These are phyloP conservation scores for Hymenotorrendiella dingleyae DNA, from an alignment of 2,329 filamentous ascomycete genomes.

Conservation along the genomic window DNA sequence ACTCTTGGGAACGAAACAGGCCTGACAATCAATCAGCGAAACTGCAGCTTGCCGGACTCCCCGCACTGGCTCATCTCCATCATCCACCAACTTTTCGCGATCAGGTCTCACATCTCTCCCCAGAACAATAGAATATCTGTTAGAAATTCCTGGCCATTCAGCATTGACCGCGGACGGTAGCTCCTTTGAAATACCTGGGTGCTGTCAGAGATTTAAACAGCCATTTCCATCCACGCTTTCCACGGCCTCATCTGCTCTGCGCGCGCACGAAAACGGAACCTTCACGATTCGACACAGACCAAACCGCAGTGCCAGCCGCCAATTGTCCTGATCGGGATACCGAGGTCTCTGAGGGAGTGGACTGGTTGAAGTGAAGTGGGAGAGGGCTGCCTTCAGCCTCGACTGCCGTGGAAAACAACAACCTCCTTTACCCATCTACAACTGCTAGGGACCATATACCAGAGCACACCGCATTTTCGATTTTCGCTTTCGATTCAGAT, in stretches of 20 bases:
- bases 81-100: constrained; percentile 17
- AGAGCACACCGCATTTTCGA: too few relatives aligned
- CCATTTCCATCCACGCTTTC: constrained; percentile 9
- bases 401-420: constrained; percentile 9
- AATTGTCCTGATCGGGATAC: constrained; percentile 5
- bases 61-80: constrained; percentile 23
- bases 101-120: constrained; percentile 23
- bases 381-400: constrained; percentile 29
- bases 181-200: constrained; percentile 18
- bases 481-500: too few relatives aligned
- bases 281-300: constrained; percentile 4
- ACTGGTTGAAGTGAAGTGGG: constrained; percentile 20
- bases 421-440: too few relatives aligned
- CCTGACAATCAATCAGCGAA: constrained; percentile 17
- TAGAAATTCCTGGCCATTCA: constrained; percentile 20
- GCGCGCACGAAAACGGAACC: background rate
- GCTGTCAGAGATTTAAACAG: constrained; percentile 16
- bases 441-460: too few relatives aligned
- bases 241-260: constrained; percentile 1
- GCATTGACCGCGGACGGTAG: constrained; percentile 13
- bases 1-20: constrained; percentile 10
- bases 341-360: constrained; percentile 11
- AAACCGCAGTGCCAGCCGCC: constrained; percentile 6
- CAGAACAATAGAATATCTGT: constrained; percentile 19
- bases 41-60: constrained; percentile 27